Conservation (phyloP, 805 yeast genomes). For the Suhomyces pyralidae region DNA sequence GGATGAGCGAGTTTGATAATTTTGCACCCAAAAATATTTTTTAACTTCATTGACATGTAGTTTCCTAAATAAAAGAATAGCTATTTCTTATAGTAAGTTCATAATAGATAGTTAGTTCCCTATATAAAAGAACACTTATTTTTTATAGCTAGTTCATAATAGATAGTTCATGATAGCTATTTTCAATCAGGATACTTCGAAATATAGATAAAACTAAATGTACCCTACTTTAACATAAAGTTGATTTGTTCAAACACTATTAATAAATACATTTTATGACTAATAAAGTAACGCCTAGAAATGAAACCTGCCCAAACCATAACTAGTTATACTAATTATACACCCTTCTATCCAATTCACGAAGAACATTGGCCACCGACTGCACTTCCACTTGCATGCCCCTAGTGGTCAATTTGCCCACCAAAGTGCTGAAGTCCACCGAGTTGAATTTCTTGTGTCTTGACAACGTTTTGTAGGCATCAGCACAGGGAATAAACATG, state of each 20-base stretch:
- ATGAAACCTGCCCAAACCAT: background rate
- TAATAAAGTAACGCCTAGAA: background rate
- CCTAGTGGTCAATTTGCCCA: constrained; percentile 70
- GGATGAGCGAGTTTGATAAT: background rate
- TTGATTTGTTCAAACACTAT: background rate
- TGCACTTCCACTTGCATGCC: constrained; percentile 94
- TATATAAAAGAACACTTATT: no score
- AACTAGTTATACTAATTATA: constrained; percentile 32
- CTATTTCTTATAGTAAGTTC: no score
- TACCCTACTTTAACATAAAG: no score
- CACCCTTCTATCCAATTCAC: constrained; percentile 74
- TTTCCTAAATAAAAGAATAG: no score
- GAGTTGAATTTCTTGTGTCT: constrained; percentile 74
- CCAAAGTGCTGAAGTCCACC: constrained; percentile 71
- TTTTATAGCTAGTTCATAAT: no score
- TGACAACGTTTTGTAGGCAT: constrained; percentile 83
- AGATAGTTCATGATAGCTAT: no score
- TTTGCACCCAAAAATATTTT: no score
- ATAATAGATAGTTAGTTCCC: no score
- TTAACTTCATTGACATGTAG: no score
- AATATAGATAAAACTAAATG: no score
- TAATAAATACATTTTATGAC: background rate
- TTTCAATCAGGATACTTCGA: no score
- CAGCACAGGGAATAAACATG: constrained; percentile 81
- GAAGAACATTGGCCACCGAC: constrained; percentile 77